Base-by-base conservation (phyloP, 1,139 yeast species). In the Yamadazyma siamensis region DNA sequence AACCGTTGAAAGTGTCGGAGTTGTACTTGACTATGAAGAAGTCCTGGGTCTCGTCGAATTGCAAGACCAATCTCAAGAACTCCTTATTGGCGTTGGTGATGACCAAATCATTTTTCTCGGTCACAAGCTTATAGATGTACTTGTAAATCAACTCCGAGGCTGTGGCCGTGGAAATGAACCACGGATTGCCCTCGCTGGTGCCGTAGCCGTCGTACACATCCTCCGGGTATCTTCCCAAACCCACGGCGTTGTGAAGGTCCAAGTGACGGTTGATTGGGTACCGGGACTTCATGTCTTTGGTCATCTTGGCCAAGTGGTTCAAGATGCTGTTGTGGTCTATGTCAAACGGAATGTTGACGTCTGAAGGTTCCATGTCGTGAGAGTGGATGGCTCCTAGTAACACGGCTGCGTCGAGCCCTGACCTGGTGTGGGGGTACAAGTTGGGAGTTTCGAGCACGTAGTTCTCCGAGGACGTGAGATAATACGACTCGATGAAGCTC, bases 221-320 rank as follows among this genome's bases (percentile, higher is more conserved):
- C 50, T 89, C 97, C 0, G 96, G 96, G 50, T 91, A 91, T 48
- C 98, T 66, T 2, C 98, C 98, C 29, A 89, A 59, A 0, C 85
- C 95, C 25, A 81, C 77, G 0, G 94, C 94, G 15, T 60, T 46
- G 16, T 30, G 26, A n/a, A 32, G 20, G 8, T 57, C 54, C 17
- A 30, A 25, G 9, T 23, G 20, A 34, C 67, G 73, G 55, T 89
- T 89, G 24, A 89, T 71, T 2, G 95, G 94, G 52, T 83, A 88
- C 33, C 91, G 61, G 23, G 61, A 52, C 38, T 73, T 72, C 94
- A 87, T 86, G 40, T 80, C 83, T 25, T 68, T 59, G 3, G 80
- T 69, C 52, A 86, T 54, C 4, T 71, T 70, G 31, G 68, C 61
- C 31, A 83, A 59, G 0, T 88, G 77, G 47, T 77, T 80, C 30